A percentile compares a stretch with the other conserved stretches of the same genome.
These are phyloP conservation scores for Pezicula rhizophila DNA, from an alignment of 2,329 filamentous ascomycete genomes.

Conservation along the genomic window DNA sequence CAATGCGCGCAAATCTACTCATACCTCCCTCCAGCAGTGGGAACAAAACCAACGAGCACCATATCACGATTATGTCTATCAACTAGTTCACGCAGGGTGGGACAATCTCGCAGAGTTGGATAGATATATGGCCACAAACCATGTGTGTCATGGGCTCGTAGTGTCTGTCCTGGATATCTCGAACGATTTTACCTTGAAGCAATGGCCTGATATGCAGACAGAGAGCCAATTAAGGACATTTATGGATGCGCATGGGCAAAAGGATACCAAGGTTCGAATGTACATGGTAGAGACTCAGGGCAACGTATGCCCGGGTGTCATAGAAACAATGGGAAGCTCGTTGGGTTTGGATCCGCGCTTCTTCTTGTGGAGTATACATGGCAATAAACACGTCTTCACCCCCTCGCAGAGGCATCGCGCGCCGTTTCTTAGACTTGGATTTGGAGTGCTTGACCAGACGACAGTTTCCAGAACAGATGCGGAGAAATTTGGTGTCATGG, in stretches of 20 bases:
- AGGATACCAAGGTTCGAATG: slow-evolving; percentile 7
- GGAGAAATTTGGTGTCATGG: slow-evolving; percentile 20
- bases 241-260: not conserved
- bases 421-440: slow-evolving; percentile 17
- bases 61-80: slow-evolving; percentile 22
- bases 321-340: slow-evolving; percentile 12
- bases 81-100: slow-evolving; percentile 22
- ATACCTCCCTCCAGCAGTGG: slow-evolving; percentile 7
- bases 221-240: slow-evolving; percentile 10
- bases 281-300: slow-evolving; percentile 12
- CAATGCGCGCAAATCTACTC: slow-evolving; percentile 2
- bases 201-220: slow-evolving; percentile 12
- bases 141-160: slow-evolving; percentile 7
- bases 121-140: slow-evolving; percentile 14
- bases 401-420: slow-evolving; percentile 16
- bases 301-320: slow-evolving; percentile 7
- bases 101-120: slow-evolving; percentile 21
- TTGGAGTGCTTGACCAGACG: slow-evolving; percentile 15
- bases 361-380: slow-evolving; percentile 15
- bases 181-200: slow-evolving; percentile 6
- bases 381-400: slow-evolving; percentile 15
- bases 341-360: slow-evolving; percentile 13
- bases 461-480: slow-evolving; percentile 17
- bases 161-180: slow-evolving; percentile 22
- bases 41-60: slow-evolving; percentile 2